Evolutionary conservation across 176 grass and related monocot genomes (phyloP).

Genomic region (Oryza punctata): DNA sequence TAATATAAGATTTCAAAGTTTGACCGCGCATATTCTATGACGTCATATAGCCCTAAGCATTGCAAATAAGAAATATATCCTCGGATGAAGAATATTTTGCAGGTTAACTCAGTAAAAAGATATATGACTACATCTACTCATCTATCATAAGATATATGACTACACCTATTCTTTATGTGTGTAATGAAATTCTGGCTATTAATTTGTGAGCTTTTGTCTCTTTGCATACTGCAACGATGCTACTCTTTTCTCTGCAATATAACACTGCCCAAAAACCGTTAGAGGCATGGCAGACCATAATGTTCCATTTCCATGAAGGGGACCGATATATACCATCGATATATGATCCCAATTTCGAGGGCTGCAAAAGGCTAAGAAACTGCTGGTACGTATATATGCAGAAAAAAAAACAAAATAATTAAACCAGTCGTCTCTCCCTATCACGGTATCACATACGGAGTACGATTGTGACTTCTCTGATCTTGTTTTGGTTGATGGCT

Average conservation of each 20-base stretch:
- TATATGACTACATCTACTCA: too few relatives aligned
- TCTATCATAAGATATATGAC: too few relatives aligned
- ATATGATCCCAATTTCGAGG: slow-evolving; percentile 14
- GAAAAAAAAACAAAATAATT: neutral
- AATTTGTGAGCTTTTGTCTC: too few relatives aligned
- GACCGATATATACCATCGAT: slow-evolving; percentile 25
- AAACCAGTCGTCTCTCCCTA: too few relatives aligned
- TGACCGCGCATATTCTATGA: too few relatives aligned
- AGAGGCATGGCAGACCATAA: neutral
- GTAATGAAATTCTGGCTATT: too few relatives aligned
- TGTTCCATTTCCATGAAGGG: slow-evolving; percentile 12
- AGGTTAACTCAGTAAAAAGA: too few relatives aligned
- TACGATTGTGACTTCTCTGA: neutral
- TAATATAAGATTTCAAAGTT: too few relatives aligned
- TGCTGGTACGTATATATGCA: neutral
- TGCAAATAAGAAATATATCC: too few relatives aligned
- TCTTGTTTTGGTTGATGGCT: slow-evolving; percentile 26
- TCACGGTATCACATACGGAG: neutral
- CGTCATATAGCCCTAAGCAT: too few relatives aligned
- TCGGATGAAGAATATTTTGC: too few relatives aligned
- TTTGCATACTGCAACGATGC: neutral
- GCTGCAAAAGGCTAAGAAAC: slow-evolving; percentile 5
- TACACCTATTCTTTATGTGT: too few relatives aligned
- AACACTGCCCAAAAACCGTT: neutral
- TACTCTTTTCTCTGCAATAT: neutral